phyloP scores from a whole-genome alignment of 352 stramenopile genomes.

The Achlya hypogyna region DNA sequence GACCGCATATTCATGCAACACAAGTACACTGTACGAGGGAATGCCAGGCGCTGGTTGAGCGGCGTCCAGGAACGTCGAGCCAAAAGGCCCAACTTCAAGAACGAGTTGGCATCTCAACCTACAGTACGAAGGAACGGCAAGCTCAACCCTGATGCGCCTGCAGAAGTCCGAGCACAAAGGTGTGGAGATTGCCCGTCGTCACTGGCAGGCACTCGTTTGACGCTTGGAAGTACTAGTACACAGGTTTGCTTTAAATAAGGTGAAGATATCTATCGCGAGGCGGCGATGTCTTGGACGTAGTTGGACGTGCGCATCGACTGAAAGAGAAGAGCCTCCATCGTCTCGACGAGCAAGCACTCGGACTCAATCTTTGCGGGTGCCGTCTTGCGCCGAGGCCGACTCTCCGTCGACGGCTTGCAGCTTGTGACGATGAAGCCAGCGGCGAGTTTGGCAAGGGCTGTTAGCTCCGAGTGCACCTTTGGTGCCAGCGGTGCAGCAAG shows the following conservation, averaged over 20 bases:
- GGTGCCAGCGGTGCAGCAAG: background rate
- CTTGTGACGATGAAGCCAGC: background rate
- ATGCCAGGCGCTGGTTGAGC: no score
- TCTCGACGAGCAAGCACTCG: background rate
- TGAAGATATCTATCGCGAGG: background rate
- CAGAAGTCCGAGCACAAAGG: no score
- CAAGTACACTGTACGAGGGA: no score
- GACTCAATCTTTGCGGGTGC: background rate
- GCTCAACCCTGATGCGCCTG: no score
- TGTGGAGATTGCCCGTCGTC: no score
- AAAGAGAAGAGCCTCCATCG: background rate
- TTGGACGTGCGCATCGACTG: constrained; percentile 2
- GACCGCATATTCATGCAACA: no score
- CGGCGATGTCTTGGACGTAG: constrained; percentile 1
- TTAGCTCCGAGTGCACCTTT: background rate
- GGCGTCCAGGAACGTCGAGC: no score
- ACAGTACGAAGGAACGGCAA: no score
- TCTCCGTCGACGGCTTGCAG: background rate
- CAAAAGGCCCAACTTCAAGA: no score
- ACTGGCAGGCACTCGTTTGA: no score
- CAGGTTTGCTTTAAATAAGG: background rate
- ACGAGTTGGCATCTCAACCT: no score
- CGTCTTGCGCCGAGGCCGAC: background rate
- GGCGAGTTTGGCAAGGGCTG: background rate
- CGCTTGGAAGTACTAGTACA: no score